Percentiles rank a stretch among this genome's conserved stretches.
Conservation (phyloP, 2,329 filamentous ascomycete species). For the Cryphonectria parasitica region DNA sequence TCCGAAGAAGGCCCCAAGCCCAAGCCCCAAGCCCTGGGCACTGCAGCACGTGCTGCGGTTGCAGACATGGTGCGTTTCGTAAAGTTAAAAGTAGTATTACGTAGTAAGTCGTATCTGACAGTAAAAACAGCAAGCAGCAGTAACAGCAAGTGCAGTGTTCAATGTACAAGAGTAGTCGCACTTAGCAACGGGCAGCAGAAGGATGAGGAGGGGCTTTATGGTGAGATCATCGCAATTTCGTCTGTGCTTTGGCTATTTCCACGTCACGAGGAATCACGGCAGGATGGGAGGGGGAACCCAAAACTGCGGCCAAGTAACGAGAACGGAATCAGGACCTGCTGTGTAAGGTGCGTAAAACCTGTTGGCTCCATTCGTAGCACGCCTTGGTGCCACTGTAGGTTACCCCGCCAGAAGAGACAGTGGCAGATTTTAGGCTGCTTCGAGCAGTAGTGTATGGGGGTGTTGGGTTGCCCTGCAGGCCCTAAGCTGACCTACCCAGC, state of each 20-base stretch:
- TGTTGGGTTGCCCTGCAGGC: neutral
- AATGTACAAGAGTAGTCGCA: too few relatives aligned
- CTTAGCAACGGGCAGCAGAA: neutral
- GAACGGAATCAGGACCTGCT: neutral
- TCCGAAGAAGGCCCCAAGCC: neutral
- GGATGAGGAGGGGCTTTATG: neutral
- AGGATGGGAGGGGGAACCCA: neutral
- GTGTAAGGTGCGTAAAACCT: conserved; percentile 1
- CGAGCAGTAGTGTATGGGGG: neutral
- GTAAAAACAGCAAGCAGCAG: neutral
- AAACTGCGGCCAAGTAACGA: neutral
- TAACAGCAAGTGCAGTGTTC: too few relatives aligned
- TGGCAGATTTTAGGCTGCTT: neutral
- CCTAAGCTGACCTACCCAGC: neutral
- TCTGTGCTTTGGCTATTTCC: conserved; percentile 4
- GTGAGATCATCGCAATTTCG: conserved; percentile 29
- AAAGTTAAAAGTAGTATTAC: neutral
- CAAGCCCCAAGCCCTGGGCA: conserved; percentile 8
- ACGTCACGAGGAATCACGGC: conserved; percentile 6
- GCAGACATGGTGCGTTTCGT: conserved; percentile 8
- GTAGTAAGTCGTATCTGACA: neutral
- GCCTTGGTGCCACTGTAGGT: neutral
- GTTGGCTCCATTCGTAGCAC: neutral
- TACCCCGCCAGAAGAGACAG: neutral
- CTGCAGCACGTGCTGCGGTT: neutral